A percentile compares a stretch with the other conserved stretches of the same genome.
Conservation (phyloP, 2,329 filamentous ascomycete species). For the Canariomyces notabilis region DNA sequence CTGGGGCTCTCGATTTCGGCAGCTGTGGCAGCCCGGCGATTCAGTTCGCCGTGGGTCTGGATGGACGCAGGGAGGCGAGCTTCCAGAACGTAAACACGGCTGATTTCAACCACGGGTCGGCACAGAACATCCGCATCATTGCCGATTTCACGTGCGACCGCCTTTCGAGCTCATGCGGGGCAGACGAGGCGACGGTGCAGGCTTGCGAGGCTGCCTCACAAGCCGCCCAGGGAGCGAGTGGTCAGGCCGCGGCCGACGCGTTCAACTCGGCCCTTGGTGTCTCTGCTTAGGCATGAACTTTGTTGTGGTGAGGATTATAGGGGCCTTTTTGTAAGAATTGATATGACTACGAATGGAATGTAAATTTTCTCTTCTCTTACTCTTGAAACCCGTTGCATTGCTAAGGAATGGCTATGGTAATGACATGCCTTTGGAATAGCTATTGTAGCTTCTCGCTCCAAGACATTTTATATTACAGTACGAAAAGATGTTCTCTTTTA, state of each 20-base stretch:
- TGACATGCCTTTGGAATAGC: too few species aligned
- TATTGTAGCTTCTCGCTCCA: too few species aligned
- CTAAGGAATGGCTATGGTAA: too few species aligned
- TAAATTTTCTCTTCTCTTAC: neutral
- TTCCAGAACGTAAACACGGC: slow-evolving; percentile 36
- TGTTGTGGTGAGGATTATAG: neutral
- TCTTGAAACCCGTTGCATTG: neutral
- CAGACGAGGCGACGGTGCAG: slow-evolving; percentile 28
- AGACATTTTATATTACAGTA: too few species aligned
- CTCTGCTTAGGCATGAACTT: slow-evolving; percentile 8
- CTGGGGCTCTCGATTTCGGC: slow-evolving; percentile 37
- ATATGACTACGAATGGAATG: neutral
- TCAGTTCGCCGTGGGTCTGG: slow-evolving; percentile 42
- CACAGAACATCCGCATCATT: slow-evolving; percentile 34
- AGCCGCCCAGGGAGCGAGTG: slow-evolving; percentile 30
- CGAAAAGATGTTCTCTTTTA: too few species aligned
- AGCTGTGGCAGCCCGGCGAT: slow-evolving; percentile 45
- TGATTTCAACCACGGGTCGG: slow-evolving; percentile 50
- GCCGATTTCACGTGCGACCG: slow-evolving; percentile 36
- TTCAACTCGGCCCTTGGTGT: slow-evolving; percentile 37
- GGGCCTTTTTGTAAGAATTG: neutral
- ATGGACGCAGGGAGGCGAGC: slow-evolving; percentile 41
- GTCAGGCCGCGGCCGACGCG: slow-evolving; percentile 36
- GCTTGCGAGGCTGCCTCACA: slow-evolving; percentile 31
- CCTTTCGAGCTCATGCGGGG: slow-evolving; percentile 33